Evolutionary conservation across 331 rosid species (phyloP).

Genomic region (Dryas integrifolia): DNA sequence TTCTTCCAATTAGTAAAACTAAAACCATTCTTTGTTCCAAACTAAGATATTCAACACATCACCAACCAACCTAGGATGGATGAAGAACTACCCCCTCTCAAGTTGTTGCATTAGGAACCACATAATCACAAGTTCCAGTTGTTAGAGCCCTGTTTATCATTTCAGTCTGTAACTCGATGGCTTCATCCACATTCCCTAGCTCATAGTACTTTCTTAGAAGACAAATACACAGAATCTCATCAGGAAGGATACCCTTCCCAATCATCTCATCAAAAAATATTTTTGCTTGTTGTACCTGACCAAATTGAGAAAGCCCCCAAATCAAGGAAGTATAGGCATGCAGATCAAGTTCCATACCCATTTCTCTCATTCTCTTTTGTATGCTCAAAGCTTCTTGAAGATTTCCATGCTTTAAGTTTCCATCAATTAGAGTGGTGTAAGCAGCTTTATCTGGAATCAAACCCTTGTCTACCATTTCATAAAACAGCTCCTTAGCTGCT

Average conservation of each 20-base stretch:
- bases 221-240: constrained; percentile 60
- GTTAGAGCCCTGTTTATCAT: constrained; percentile 60
- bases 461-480: constrained; percentile 73
- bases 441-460: constrained; percentile 71
- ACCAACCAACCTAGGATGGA: neutral
- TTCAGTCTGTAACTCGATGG: constrained; percentile 56
- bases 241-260: constrained; percentile 67
- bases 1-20: constrained; percentile 6
- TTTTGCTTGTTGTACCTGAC: constrained; percentile 66
- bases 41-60: neutral
- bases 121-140: constrained; percentile 25
- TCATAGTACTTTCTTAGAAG: constrained; percentile 61
- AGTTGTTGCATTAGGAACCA: constrained; percentile 39
- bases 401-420: constrained; percentile 79
- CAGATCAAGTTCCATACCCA: constrained; percentile 72
- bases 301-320: constrained; percentile 68
- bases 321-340: constrained; percentile 74
- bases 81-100: constrained; percentile 33
- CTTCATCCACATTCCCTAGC: constrained; percentile 63
- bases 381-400: constrained; percentile 67
- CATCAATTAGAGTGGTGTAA: constrained; percentile 77
- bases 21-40: neutral
- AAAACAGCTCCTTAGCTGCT: constrained; percentile 64
- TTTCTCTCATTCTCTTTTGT: constrained; percentile 59
- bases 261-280: constrained; percentile 76